These are phyloP conservation scores for Panaeolus papilionaceus DNA, from an alignment of 768 basidiomycete species.

Conservation along the genomic window DNA sequence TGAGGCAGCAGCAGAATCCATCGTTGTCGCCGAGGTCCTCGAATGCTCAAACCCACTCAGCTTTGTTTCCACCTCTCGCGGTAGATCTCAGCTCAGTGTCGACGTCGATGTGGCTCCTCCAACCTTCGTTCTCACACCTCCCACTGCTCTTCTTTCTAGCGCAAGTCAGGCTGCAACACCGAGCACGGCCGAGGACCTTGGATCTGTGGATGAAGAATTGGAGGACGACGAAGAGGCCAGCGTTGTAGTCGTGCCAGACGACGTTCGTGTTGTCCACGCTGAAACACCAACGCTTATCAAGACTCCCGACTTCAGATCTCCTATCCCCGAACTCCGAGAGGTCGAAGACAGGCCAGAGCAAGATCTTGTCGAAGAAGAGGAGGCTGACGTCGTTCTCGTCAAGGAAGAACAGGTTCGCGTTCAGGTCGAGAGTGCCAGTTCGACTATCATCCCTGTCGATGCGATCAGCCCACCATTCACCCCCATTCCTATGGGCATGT, in stretches of 20 bases:
- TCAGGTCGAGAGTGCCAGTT: neutral
- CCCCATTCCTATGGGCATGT: conserved; percentile 1
- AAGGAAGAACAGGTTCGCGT: neutral
- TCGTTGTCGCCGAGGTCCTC: neutral
- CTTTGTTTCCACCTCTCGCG: neutral
- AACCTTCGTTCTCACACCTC: neutral
- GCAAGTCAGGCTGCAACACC: neutral
- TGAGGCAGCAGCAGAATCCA: neutral
- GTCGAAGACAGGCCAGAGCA: neutral
- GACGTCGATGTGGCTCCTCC: neutral
- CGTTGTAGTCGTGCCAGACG: neutral
- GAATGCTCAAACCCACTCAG: neutral
- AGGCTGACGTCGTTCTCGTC: neutral
- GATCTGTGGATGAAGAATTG: neutral
- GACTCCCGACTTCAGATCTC: neutral
- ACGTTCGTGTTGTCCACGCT: neutral
- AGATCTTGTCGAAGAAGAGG: conserved; percentile 2
- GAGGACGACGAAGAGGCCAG: conserved; percentile 6
- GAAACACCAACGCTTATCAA: conserved; percentile 10
- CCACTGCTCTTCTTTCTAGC: neutral
- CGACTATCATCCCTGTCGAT: conserved; percentile 1
- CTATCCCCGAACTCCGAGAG: neutral
- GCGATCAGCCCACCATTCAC: neutral
- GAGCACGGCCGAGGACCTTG: neutral
- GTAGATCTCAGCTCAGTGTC: neutral